Percentiles rank a stretch among this genome's conserved stretches.
Conservation (phyloP, 1,139 yeast genomes). For the Pichia sp. region DNA sequence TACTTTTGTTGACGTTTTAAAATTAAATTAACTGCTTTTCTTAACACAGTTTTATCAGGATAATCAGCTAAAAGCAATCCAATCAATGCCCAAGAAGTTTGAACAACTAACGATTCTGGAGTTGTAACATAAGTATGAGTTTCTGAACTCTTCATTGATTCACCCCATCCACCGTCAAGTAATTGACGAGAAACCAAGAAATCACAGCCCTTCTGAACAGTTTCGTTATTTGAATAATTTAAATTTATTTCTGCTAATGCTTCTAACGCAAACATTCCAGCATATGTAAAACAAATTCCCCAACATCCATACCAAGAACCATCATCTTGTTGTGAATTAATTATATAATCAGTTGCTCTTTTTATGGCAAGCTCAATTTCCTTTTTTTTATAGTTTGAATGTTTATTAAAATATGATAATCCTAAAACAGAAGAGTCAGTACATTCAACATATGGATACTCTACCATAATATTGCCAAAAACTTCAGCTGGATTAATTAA, state of each 20-base stretch:
- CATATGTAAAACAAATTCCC: constrained; percentile 96
- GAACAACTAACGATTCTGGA: constrained; percentile 67
- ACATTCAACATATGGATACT: constrained; percentile 96
- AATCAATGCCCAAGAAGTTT: constrained; percentile 89
- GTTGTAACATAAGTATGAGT: constrained; percentile 66
- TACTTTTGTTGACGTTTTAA: constrained; percentile 60
- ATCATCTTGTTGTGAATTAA: constrained; percentile 59
- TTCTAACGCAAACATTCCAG: constrained; percentile 96
- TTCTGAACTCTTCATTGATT: constrained; percentile 77
- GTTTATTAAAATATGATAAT: constrained; percentile 65
- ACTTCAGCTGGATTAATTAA: constrained; percentile 92
- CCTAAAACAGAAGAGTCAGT: constrained; percentile 94
- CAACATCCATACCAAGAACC: constrained; percentile 99
- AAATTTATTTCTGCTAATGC: constrained; percentile 71
- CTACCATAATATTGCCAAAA: constrained; percentile 96
- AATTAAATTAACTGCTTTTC: constrained; percentile 56
- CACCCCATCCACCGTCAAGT: constrained; percentile 97
- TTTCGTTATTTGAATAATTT: constrained; percentile 52
- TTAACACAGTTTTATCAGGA: constrained; percentile 61
- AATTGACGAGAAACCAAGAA: constrained; percentile 71
- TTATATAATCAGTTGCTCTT: constrained; percentile 69
- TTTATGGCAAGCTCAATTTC: constrained; percentile 64
- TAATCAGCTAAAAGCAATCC: constrained; percentile 76
- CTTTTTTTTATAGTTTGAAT: constrained; percentile 55
- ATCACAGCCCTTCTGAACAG: constrained; percentile 74